These are phyloP conservation scores for Colletotrichum scovillei DNA, from an alignment of 2,329 filamentous ascomycete genomes.

Conservation along the genomic window DNA sequence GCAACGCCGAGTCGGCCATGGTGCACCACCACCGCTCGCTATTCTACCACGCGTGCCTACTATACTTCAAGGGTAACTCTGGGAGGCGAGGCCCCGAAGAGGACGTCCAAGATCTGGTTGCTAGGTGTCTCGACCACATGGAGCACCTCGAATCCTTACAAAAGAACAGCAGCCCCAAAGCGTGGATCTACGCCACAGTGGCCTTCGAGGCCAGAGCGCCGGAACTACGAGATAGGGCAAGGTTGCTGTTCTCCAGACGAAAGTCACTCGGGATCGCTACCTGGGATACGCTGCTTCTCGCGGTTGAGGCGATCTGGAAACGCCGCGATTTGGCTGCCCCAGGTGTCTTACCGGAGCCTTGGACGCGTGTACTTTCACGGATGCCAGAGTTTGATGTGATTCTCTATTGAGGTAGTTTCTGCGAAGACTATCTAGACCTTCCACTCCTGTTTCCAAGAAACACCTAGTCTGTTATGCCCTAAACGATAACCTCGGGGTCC, in stretches of 20 bases:
- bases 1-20: not conserved
- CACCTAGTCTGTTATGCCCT: not conserved
- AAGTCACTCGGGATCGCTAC: not conserved
- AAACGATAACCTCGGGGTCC: not conserved
- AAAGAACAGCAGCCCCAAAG: not conserved
- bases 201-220: not conserved
- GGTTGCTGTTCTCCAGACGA: not conserved
- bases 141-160: conserved; percentile 6
- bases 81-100: conserved; percentile 6
- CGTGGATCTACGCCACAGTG: conserved; percentile 6
- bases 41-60: conserved; percentile 16
- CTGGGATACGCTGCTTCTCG: not conserved
- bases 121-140: conserved; percentile 6
- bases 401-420: not conserved
- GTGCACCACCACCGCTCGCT: conserved; percentile 5
- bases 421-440: not conserved
- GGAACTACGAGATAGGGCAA: not conserved
- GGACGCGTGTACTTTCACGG: not conserved
- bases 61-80: conserved; percentile 20
- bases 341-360: not conserved
- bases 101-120: not conserved
- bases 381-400: not conserved
- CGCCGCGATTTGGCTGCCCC: not conserved
- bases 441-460: not conserved
- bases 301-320: not conserved